Conservation (phyloP, 257 asterid genomes). For the Capsicum chinense region DNA sequence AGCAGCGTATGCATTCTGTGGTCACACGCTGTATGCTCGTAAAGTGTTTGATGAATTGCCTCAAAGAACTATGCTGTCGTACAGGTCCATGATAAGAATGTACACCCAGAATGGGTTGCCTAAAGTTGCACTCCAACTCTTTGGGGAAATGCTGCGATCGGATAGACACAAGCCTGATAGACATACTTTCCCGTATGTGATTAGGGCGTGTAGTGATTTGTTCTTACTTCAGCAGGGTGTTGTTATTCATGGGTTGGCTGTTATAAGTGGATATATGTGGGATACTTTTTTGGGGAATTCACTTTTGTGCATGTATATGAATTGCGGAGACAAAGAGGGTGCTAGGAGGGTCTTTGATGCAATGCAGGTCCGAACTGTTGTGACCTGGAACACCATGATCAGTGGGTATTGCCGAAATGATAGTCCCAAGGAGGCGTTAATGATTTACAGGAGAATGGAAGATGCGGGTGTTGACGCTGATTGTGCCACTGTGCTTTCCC, state of each 20-base stretch:
- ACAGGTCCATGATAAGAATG: conserved; percentile 72
- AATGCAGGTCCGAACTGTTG: conserved; percentile 56
- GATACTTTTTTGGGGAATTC: conserved; percentile 73
- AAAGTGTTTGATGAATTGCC: conserved; percentile 73
- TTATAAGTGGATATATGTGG: conserved; percentile 54
- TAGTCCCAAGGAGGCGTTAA: conserved; percentile 60
- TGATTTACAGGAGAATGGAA: conserved; percentile 58
- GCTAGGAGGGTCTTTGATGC: conserved; percentile 66
- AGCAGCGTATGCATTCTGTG: conserved; percentile 58
- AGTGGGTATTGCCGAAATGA: conserved; percentile 70
- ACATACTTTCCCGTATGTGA: conserved; percentile 68
- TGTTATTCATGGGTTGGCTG: conserved; percentile 68
- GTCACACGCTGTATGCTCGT: conserved; percentile 49
- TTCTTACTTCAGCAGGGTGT: conserved; percentile 62
- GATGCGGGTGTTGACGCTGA: conserved; percentile 61
- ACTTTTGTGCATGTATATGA: conserved; percentile 88
- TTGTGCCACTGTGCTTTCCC: conserved; percentile 73
- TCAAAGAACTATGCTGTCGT: conserved; percentile 54
- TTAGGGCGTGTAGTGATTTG: conserved; percentile 72
- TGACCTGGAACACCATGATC: conserved; percentile 95
- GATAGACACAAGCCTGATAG: conserved; percentile 53
- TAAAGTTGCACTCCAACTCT: conserved; percentile 57
- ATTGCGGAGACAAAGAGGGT: conserved; percentile 60
- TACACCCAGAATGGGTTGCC: conserved; percentile 63
- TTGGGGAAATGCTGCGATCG: conserved; percentile 64